phyloP scores from a whole-genome alignment of 495 filamentous ascomycete genomes.

The Clavariopsis aquatica region DNA sequence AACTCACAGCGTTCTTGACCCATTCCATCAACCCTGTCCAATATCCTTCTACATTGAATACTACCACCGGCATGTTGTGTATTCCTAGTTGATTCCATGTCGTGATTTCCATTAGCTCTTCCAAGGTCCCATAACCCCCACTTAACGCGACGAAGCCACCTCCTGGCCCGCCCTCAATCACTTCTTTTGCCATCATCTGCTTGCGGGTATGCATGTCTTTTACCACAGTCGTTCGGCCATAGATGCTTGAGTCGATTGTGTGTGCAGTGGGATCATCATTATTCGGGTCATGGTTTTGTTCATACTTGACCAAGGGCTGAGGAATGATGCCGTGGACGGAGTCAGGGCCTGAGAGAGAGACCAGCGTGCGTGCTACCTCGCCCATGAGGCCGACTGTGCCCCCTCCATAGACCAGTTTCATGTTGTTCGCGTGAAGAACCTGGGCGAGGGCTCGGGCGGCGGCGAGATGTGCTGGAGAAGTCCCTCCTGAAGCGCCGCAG shows the following conservation, averaged over 20 bases:
- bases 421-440: conserved; percentile 70
- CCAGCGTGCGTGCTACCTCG: conserved; percentile 83
- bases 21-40: conserved; percentile 84
- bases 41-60: conserved; percentile 86
- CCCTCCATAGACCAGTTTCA: conserved; percentile 88
- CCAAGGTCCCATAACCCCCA: conserved; percentile 92
- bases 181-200: conserved; percentile 83
- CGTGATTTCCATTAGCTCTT: conserved; percentile 93
- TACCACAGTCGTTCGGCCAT: conserved; percentile 83
- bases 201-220: conserved; percentile 95
- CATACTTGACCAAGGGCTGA: conserved; percentile 75
- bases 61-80: conserved; percentile 74
- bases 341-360: conserved; percentile 75
- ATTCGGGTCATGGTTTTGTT: conserved; percentile 57
- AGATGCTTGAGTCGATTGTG: conserved; percentile 65
- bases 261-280: conserved; percentile 45
- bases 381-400: conserved; percentile 96
- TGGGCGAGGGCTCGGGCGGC: conserved; percentile 77
- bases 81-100: conserved; percentile 99
- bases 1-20: conserved; percentile 73
- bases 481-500: conserved; percentile 78
- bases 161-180: conserved; percentile 75
- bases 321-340: conserved; percentile 94
- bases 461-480: conserved; percentile 65
- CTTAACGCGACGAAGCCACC: conserved; percentile 87